These are phyloP conservation scores for Pseudogymnoascus sp. DNA, from an alignment of 2,329 filamentous ascomycete species.

Conservation along the genomic window DNA sequence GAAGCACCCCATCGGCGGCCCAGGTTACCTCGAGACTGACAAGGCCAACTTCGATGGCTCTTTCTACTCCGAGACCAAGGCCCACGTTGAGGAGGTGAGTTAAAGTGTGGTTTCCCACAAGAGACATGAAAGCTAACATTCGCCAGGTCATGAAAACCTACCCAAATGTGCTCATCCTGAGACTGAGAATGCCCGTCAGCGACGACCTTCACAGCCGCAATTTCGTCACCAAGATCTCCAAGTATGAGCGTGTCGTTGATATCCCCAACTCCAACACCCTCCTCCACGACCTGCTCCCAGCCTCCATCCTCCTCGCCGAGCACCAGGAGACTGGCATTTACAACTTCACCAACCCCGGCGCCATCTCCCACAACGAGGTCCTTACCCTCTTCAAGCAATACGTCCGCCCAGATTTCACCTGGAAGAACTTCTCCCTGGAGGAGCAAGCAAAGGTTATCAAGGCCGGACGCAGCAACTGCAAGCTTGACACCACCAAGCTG, in stretches of 20 bases:
- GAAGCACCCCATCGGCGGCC: constrained; percentile 50
- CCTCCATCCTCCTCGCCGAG: constrained; percentile 52
- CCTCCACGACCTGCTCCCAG: constrained; percentile 56
- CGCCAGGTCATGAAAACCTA: constrained; percentile 53
- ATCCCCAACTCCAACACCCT: constrained; percentile 64
- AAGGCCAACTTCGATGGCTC: constrained; percentile 57
- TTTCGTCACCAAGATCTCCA: constrained; percentile 62
- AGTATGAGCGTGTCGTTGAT: constrained; percentile 58
- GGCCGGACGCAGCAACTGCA: constrained; percentile 59
- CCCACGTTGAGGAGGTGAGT: constrained; percentile 54
- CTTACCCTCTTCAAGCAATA: constrained; percentile 55
- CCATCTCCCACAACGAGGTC: constrained; percentile 65
- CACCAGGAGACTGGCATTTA: constrained; percentile 56
- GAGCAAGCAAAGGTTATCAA: constrained; percentile 62
- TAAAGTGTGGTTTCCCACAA: background rate
- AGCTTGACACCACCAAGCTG: constrained; percentile 56
- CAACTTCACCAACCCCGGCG: constrained; percentile 65
- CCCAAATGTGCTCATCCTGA: constrained; percentile 53
- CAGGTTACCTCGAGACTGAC: constrained; percentile 55
- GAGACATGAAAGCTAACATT: background rate
- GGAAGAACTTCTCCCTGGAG: constrained; percentile 59
- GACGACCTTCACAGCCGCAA: constrained; percentile 59
- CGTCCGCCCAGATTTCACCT: constrained; percentile 51
- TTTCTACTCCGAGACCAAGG: constrained; percentile 63
- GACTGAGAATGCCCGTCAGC: constrained; percentile 62